Base-by-base conservation (phyloP, 1,284 basidiomycete genomes). In the Sporisorium graminicola region DNA sequence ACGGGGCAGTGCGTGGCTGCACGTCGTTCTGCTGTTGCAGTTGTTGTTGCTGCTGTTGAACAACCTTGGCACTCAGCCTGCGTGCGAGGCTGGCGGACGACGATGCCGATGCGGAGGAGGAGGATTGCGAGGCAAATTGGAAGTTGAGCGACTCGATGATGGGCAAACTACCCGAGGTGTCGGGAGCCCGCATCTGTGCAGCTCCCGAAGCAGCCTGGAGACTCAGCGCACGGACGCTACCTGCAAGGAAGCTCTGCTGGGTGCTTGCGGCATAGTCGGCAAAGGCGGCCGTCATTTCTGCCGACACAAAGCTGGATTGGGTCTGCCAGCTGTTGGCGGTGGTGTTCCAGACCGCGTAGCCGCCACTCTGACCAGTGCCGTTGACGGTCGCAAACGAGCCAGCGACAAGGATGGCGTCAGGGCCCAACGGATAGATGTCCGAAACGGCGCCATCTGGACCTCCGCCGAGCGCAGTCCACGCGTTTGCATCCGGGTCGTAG, bases 341-440 rank as follows among this genome's bases (percentile, higher is more conserved):
- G n/a, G 91, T 87, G 84, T 94, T 89, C 92, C 92, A 97, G 1
- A 89, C 87, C 0, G 93, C 94, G 63, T 94, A 90, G 3, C 95
- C 94, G 33, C 90, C 89, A 0, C 89, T 90, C 42, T 85, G 83
- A 29, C 84, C 81, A n/a, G 78, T 79, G 26, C 79, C 67, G 16
- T 73, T 81, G 70, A 90, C 84, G 49, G 88, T 86, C 1, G 91
- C 91, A 86, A 98, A 95, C 80, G 90, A 91, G 6, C 94, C 94
- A 0, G 90, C 89, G 1, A 94, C 89, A 50, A 91, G 88, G 10
- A 96, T 69, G 52, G 89, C 88, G 20, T 86, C 86, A 54, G 89
- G 86, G 26, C 87, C 85, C 37, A 92, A 82, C 18, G 88, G 87
- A 26, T 96, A 87, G 31, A 89, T 88, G 5, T 69, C 53, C 18